Evolutionary conservation across 495 filamentous ascomycete genomes (phyloP).

Genomic region (Achaetomiella virescens): DNA sequence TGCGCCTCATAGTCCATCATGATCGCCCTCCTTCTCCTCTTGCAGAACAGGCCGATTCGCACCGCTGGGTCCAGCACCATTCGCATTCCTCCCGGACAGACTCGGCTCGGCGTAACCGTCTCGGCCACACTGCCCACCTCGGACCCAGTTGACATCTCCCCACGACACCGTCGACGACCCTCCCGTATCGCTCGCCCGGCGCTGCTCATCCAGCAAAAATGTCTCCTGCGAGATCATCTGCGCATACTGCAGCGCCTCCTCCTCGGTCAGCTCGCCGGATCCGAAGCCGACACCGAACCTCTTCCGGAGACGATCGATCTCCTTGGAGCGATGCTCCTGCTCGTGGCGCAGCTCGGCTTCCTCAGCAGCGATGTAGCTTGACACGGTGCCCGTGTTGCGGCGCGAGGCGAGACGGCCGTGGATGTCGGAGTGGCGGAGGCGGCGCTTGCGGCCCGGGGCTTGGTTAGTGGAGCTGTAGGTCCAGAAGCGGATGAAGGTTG

Average conservation of each 20-base stretch:
- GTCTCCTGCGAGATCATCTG: slow-evolving; percentile 80
- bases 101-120: slow-evolving; percentile 47
- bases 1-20: slow-evolving; percentile 65
- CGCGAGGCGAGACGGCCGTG: slow-evolving; percentile 36
- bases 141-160: too few relatives aligned
- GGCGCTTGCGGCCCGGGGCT: slow-evolving; percentile 39
- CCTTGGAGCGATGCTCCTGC: slow-evolving; percentile 44
- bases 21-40: slow-evolving; percentile 39
- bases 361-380: slow-evolving; percentile 79
- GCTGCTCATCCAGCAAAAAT: slow-evolving; percentile 55
- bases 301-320: slow-evolving; percentile 62
- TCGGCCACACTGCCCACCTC: slow-evolving; percentile 32
- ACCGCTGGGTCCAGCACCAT: slow-evolving; percentile 3
- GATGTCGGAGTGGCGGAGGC: slow-evolving; percentile 37
- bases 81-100: slow-evolving; percentile 38
- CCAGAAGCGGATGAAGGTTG: slow-evolving; percentile 85
- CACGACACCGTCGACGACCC: slow-evolving; percentile 41
- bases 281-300: slow-evolving; percentile 73
- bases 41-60: slow-evolving; percentile 18
- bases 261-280: slow-evolving; percentile 61
- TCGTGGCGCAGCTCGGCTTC: slow-evolving; percentile 74
- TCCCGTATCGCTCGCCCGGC: slow-evolving; percentile 44
- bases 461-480: slow-evolving; percentile 69
- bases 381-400: slow-evolving; percentile 34
- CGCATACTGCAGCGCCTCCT: slow-evolving; percentile 85